These are phyloP conservation scores for Lycium barbarum DNA, from an alignment of 257 asterid species.

Conservation along the genomic window DNA sequence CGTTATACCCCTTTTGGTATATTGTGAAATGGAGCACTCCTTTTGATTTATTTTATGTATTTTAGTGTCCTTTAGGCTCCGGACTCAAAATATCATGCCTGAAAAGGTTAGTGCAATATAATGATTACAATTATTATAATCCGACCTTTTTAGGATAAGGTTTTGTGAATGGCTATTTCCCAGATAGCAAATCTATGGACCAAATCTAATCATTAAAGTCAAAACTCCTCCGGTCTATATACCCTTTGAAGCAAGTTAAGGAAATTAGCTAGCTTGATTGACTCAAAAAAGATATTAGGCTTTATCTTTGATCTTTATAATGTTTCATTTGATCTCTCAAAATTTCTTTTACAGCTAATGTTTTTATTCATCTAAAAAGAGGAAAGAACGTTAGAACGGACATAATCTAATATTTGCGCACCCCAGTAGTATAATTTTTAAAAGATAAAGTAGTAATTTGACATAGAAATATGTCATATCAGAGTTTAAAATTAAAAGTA, in stretches of 20 bases:
- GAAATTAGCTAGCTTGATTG: slow-evolving; percentile 12
- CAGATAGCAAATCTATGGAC: slow-evolving; percentile 1
- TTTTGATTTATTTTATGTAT: too few relatives aligned
- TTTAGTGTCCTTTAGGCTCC: too few relatives aligned
- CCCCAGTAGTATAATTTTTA: too few relatives aligned
- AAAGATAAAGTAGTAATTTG: neutral
- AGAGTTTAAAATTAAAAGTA: too few relatives aligned
- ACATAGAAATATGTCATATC: neutral
- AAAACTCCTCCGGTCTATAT: neutral
- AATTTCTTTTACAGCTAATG: neutral
- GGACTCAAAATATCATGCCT: neutral
- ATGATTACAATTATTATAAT: slow-evolving; percentile 26
- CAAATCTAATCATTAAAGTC: slow-evolving; percentile 23
- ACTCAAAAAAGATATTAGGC: neutral
- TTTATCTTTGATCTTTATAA: neutral
- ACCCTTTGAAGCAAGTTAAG: neutral
- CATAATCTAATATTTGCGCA: too few relatives aligned
- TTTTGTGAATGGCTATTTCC: slow-evolving; percentile 19
- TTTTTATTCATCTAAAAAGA: too few relatives aligned
- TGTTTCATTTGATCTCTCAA: neutral
- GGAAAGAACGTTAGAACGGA: too few relatives aligned
- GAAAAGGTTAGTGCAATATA: slow-evolving; percentile 12
- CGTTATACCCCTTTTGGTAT: too few relatives aligned
- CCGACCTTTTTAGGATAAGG: slow-evolving; percentile 15
- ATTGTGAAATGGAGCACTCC: too few relatives aligned